Percentiles rank a stretch among this genome's conserved stretches.
These are phyloP conservation scores for Boletus huronensis DNA, from an alignment of 768 basidiomycete genomes.

Conservation along the genomic window DNA sequence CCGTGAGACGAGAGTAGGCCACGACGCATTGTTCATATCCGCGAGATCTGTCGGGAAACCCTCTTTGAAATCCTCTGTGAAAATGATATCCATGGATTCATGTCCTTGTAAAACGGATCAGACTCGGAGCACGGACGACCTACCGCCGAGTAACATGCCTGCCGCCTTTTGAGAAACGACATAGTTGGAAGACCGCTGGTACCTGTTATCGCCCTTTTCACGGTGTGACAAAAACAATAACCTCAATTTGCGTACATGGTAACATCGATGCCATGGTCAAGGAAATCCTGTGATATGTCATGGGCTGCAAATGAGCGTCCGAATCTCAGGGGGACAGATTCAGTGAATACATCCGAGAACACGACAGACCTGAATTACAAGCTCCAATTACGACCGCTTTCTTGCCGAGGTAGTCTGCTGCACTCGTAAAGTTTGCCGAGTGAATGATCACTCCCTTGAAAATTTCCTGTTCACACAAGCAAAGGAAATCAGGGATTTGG, in stretches of 20 bases:
- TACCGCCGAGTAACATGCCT: slow-evolving; percentile 2
- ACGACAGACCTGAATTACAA: slow-evolving; percentile 44
- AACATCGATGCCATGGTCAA: slow-evolving; percentile 20
- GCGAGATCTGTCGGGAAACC: slow-evolving; percentile 5
- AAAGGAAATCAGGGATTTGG: background rate
- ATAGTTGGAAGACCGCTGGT: slow-evolving; percentile 3
- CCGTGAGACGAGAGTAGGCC: slow-evolving; percentile 3
- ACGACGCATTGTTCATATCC: slow-evolving; percentile 1
- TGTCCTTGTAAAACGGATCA: background rate
- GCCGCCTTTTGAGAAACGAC: slow-evolving; percentile 1
- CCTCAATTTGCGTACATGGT: slow-evolving; percentile 6
- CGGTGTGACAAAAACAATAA: background rate
- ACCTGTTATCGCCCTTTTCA: background rate
- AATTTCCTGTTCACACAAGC: slow-evolving; percentile 27
- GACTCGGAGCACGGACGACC: background rate
- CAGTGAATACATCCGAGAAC: background rate
- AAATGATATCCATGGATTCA: background rate
- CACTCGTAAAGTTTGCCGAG: slow-evolving; percentile 45
- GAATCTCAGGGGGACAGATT: background rate
- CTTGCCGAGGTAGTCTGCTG: slow-evolving; percentile 48
- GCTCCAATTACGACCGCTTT: slow-evolving; percentile 59
- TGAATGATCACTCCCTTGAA: slow-evolving; percentile 50
- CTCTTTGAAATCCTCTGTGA: background rate
- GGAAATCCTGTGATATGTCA: slow-evolving; percentile 32
- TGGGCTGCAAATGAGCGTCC: slow-evolving; percentile 11